Evolutionary conservation across 441 rosid species (phyloP).

Genomic region (Monsonia emarginata): DNA sequence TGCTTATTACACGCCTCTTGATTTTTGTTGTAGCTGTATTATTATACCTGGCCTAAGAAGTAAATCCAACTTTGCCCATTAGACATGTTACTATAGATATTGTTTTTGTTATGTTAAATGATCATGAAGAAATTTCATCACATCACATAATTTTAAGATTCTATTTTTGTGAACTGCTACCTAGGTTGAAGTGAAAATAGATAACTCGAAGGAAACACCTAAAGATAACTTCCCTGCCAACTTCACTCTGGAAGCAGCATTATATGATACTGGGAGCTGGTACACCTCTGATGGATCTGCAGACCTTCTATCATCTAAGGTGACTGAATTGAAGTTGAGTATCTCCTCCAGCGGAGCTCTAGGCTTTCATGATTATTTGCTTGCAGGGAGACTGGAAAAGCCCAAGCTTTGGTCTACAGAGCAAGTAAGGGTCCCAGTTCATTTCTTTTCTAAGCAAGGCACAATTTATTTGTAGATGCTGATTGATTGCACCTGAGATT

Average conservation of each 20-base stretch:
- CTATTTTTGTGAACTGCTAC: constrained; percentile 9
- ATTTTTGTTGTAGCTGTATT: background rate
- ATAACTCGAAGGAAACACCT: constrained; percentile 40
- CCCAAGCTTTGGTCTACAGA: constrained; percentile 98
- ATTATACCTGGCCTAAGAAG: background rate
- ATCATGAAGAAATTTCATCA: constrained; percentile 3
- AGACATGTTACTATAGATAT: background rate
- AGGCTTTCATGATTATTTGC: constrained; percentile 67
- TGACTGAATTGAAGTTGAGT: constrained; percentile 46
- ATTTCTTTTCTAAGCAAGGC: constrained; percentile 4
- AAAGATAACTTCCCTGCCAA: constrained; percentile 42
- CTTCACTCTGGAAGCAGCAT: constrained; percentile 65
- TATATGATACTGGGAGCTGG: constrained; percentile 71
- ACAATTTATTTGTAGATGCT: background rate
- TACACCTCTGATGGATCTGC: constrained; percentile 30
- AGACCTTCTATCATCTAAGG: constrained; percentile 46
- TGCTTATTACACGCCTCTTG: background rate
- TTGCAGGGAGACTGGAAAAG: constrained; percentile 59
- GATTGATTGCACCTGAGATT: too few species aligned
- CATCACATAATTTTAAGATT: background rate
- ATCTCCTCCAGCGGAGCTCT: constrained; percentile 33
- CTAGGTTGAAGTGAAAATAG: constrained; percentile 90
- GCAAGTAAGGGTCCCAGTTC: constrained; percentile 43
- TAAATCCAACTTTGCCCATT: background rate
- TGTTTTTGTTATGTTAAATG: background rate